These are phyloP conservation scores for Boechera stricta DNA, from an alignment of 345 rosid genomes.

Conservation along the genomic window DNA sequence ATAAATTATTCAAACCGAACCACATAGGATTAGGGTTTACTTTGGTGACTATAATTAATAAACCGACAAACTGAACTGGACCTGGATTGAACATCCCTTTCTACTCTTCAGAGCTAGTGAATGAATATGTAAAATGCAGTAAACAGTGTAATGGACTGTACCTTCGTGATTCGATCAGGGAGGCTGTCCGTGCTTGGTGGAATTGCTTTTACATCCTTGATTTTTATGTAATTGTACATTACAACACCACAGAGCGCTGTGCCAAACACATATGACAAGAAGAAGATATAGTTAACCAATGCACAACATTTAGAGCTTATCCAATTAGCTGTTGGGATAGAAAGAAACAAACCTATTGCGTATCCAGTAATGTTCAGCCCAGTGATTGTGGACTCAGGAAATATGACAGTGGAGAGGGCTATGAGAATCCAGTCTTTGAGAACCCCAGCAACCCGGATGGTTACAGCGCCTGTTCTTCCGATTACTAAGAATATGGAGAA, in stretches of 20 bases:
- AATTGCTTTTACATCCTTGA: constrained; percentile 71
- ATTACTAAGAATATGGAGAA: constrained; percentile 92
- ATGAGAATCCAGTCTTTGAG: constrained; percentile 96
- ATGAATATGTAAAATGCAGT: neutral
- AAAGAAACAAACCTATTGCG: constrained; percentile 73
- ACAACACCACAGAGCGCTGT: constrained; percentile 96
- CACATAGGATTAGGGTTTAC: neutral
- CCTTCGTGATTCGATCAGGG: constrained; percentile 86
- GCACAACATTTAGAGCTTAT: constrained; percentile 23
- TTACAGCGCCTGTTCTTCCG: constrained; percentile 96
- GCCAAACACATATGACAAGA: constrained; percentile 19
- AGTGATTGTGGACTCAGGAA: constrained; percentile 92
- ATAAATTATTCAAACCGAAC: neutral
- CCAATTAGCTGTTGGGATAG: neutral
- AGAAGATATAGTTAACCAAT: constrained; percentile 8
- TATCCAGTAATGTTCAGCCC: constrained; percentile 91
- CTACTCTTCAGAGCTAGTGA: constrained; percentile 17
- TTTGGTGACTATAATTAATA: neutral
- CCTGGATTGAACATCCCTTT: neutral
- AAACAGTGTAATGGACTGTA: constrained; percentile 38
- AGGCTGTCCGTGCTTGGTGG: constrained; percentile 68
- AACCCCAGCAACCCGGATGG: constrained; percentile 93
- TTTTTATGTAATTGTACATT: constrained; percentile 90
- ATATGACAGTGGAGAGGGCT: constrained; percentile 91
- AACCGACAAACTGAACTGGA: neutral